These are phyloP conservation scores for Amesomyces nigricolor DNA, from an alignment of 2,329 filamentous ascomycete species.

Conservation along the genomic window DNA sequence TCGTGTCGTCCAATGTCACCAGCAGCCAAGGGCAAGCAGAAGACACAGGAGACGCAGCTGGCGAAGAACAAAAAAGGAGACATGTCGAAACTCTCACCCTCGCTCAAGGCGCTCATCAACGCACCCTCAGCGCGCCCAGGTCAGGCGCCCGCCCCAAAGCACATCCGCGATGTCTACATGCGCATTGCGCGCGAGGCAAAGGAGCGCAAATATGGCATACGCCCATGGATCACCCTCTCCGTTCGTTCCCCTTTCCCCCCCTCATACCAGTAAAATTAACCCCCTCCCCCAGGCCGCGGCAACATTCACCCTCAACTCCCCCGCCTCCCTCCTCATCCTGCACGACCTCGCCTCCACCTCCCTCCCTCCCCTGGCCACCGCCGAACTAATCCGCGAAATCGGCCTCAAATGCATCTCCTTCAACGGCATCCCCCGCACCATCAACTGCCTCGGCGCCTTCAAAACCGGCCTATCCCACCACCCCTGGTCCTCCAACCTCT, in stretches of 20 bases:
- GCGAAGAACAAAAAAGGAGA: conserved; percentile 18
- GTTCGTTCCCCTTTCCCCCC: conserved; percentile 27
- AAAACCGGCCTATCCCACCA: conserved; percentile 48
- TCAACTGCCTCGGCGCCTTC: conserved; percentile 67
- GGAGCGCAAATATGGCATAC: conserved; percentile 54
- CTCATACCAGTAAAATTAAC: neutral
- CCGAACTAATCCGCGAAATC: conserved; percentile 69
- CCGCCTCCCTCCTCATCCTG: conserved; percentile 63
- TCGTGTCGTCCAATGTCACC: too few relatives aligned
- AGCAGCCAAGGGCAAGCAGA: neutral
- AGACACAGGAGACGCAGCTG: neutral
- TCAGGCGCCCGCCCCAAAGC: conserved; percentile 56
- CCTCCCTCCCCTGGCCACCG: conserved; percentile 42
- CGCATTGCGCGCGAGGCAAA: conserved; percentile 58
- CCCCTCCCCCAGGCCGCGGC: conserved; percentile 58
- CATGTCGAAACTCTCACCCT: conserved; percentile 69
- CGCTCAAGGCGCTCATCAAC: conserved; percentile 69
- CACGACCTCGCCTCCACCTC: conserved; percentile 45
- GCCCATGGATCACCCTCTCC: conserved; percentile 63
- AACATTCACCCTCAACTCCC: conserved; percentile 82
- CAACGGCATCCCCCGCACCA: conserved; percentile 76
- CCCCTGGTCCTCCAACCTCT: conserved; percentile 45
- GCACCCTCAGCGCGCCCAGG: conserved; percentile 61
- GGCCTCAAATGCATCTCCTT: conserved; percentile 74
- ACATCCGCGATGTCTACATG: conserved; percentile 59